Evolutionary conservation across 768 basidiomycete species (phyloP), one percentile per base, ranked within the genome.

Genomic region (Hirschioporus abietinus): DNA sequence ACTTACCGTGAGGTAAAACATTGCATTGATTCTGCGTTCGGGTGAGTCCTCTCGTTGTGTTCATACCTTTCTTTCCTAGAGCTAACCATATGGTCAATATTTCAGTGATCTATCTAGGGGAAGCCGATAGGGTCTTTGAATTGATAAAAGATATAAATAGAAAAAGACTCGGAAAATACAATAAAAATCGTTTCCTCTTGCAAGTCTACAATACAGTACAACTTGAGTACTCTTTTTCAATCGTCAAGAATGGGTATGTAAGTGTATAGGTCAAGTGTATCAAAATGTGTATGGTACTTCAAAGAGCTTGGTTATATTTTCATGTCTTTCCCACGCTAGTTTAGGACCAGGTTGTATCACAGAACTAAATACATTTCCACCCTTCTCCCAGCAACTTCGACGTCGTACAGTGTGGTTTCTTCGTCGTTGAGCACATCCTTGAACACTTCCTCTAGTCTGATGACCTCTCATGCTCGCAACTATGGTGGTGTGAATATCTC

Each of bases 1-100:
- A 92, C 87, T 74, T 97, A 95, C 79, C 91, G 90, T 75, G 95
- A 97, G 65, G 84, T 98, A 79, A 96, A 92, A 78, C 74, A 84
- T 1, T 96, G 92, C 74, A 83, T 96, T 52, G 89, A 95, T 63
- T 83, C 87, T 3, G 91, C 95, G 9, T 96, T 95, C 74, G 82
- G 82, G 95, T 95, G 68, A 63, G 90, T 82, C 42, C 15, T 30
- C 60, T 23, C 30, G 60, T 9, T 59, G 58, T n/a, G 1, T 34
- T 18, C 18, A 15, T 61, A 9, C 18, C 24, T 61, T 61, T 61
- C 23, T 34, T 25, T 34, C 30, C 6, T 3, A 25, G 4, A 61
- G 25, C 24, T 61, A 25, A 61, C 3, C 9, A 25, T 15, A 15
- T 34, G 3, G 9, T 61, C 30, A 3, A 15, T 18, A 61, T 61